Base-by-base conservation (phyloP, 495 filamentous ascomycete genomes). In the Chaetomidium leptoderma region DNA sequence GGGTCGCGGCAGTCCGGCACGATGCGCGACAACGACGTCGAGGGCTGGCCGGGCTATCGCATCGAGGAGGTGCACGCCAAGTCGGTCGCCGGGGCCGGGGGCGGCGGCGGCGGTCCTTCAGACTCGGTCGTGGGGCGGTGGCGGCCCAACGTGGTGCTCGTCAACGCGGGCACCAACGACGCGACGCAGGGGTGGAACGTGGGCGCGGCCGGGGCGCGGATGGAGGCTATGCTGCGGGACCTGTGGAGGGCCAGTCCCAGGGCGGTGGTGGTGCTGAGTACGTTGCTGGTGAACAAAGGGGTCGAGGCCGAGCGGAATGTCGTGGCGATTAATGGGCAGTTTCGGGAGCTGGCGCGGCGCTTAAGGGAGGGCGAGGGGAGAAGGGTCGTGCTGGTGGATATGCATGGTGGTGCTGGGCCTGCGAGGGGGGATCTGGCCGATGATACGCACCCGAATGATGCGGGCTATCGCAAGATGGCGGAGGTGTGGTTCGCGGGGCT, bases 391-490 rank as follows among this genome's bases (percentile, higher is more conserved):
- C 55, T 82, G 16, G 80, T 74, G 2, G 80, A 84, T 10, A 80
- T 82, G 76, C 65, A 71, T 21, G 36, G 30, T 19, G 63, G 51
- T 11, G 42, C 53, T 0, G 68, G 67, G 8, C 71, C 78, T 26
- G 39, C 30, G 11, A 2, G 37, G 6, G 52, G 44, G 6, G 74
- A 81, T 49, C 44, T 83, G 33, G 66, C 65, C 0, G 80, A 83
- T 58, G 70, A 66, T 6, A 79, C 70, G 0, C 81, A 84, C 48
- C 81, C 81, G 0, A 76, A 65, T 16, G 75, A 80, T 39, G 53
- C 21, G 0, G 81, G 80, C 10, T 83, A 83, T 46, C 57, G 63
- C 56, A 74, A 76, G 62, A 83, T 85, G 81, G 78, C 81, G 10
- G 61, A 72, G 2, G 67, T 83, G 0, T 84, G 76, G 75, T 78